phyloP scores from a whole-genome alignment of 73 alveolate genomes.

The Paramecium biaurelia region DNA sequence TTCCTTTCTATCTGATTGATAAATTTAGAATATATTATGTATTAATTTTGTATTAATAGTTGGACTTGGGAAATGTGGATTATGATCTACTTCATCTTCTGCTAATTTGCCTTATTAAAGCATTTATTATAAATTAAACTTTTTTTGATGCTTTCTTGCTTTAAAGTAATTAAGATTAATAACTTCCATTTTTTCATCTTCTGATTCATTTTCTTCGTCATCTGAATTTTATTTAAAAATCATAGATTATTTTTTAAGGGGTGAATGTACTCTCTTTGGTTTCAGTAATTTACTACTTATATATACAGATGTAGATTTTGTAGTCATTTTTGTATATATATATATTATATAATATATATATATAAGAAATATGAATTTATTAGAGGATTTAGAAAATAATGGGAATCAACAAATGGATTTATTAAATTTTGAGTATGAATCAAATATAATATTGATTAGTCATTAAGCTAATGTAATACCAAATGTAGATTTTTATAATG shows the following conservation, averaged over 20 bases:
- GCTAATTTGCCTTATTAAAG: neutral
- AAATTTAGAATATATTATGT: slow-evolving; percentile 21
- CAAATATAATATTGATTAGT: neutral
- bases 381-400: neutral
- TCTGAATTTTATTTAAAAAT: neutral
- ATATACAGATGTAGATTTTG: neutral
- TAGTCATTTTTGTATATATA: neutral
- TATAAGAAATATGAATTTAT: neutral
- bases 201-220: slow-evolving; percentile 18
- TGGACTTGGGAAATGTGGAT: slow-evolving; percentile 50
- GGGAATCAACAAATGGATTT: neutral
- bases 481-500: slow-evolving; percentile 30
- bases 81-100: slow-evolving; percentile 21
- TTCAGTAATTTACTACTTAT: neutral
- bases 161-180: slow-evolving; percentile 48
- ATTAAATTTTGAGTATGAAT: neutral
- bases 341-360: neutral
- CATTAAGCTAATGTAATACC: slow-evolving; percentile 15
- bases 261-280: neutral
- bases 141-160: neutral
- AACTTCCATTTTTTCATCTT: slow-evolving; percentile 12
- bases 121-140: slow-evolving; percentile 18
- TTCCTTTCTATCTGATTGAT: neutral
- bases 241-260: neutral
- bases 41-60: slow-evolving; percentile 18